Evolutionary conservation across 371 early-diverging fungal species (phyloP).

Genomic region (Mucor plumbeus): DNA sequence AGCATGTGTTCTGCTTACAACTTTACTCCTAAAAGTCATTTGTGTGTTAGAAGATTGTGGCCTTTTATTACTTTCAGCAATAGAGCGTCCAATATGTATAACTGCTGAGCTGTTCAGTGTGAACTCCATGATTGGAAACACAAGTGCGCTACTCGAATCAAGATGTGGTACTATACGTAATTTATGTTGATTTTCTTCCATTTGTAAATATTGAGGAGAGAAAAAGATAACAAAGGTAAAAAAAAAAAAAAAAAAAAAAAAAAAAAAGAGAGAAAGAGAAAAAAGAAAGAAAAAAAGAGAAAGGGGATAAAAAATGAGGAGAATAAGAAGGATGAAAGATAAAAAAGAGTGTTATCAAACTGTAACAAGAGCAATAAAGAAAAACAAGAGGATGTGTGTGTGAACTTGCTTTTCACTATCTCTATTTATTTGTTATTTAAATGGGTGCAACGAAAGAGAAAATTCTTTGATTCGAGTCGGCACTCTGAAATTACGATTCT

Average conservation of each 20-base stretch:
- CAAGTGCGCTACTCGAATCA: slow-evolving; percentile 66
- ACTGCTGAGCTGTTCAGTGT: slow-evolving; percentile 62
- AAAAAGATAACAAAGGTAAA: neutral
- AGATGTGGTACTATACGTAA: slow-evolving; percentile 73
- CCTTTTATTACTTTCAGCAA: slow-evolving; percentile 48
- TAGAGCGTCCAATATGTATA: slow-evolving; percentile 74
- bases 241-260: neutral
- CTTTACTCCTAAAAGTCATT: slow-evolving; percentile 78
- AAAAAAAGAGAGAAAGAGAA: neutral
- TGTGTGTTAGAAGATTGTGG: slow-evolving; percentile 55
- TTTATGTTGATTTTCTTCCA: slow-evolving; percentile 27
- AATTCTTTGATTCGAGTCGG: neutral
- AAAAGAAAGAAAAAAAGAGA: neutral
- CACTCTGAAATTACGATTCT: neutral
- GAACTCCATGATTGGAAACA: slow-evolving; percentile 78
- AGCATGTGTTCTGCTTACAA: slow-evolving; percentile 77
- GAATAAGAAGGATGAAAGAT: neutral
- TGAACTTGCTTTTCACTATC: neutral
- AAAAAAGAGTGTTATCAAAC: neutral
- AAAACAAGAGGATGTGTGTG: neutral
- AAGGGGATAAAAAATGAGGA: slow-evolving; percentile 7
- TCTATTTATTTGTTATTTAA: neutral
- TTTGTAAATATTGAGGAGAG: neutral
- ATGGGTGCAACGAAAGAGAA: neutral
- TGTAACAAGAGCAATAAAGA: neutral